Evolutionary conservation across 2,329 filamentous ascomycete species (phyloP), one percentile per base, ranked within the genome.

Genomic region (Aspergillus ibericus): DNA sequence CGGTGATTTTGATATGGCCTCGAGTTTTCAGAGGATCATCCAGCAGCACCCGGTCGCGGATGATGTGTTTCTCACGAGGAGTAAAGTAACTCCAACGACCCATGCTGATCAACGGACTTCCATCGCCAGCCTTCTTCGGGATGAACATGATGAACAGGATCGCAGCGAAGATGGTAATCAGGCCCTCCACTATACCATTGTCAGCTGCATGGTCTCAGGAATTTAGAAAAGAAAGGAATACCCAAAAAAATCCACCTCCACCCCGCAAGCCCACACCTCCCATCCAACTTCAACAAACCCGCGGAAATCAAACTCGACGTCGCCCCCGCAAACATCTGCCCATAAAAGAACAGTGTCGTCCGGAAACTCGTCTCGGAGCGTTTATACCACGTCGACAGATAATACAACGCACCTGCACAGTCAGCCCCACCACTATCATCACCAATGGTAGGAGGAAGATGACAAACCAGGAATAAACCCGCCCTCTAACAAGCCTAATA

Each of bases 181-280:
- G 66, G 0, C 82, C 83, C 75, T 84, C 83, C 27, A 84, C 71
- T 72, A n/a, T n/a, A n/a, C n/a, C n/a, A n/a, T n/a, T n/a, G n/a
- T n/a, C n/a, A n/a, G n/a, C n/a, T n/a, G n/a, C n/a, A n/a, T n/a
- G n/a, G n/a, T n/a, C n/a, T n/a, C n/a, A n/a, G n/a, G n/a, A n/a
- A n/a, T n/a, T n/a, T n/a, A 29, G 20, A 0, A 27, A 8, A 9
- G 13, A 25, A 16, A n/a, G 3, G 63, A 62, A 47, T 62, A 72
- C 70, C 70, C 10, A 73, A 68, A 62, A 85, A 85, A 1, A 85
- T 73, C 83, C 83, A 85, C 63, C 82, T 81, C 83, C 83, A 85
- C n/a, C 83, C 83, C 0, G 79, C 66, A 55, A 80, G 72, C 6
- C 78, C 80, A 1, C 72, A 75, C 1, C 79, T 75, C 1, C 81